Conservation (phyloP, 345 rosid genomes). For the Dimocarpus longan region DNA sequence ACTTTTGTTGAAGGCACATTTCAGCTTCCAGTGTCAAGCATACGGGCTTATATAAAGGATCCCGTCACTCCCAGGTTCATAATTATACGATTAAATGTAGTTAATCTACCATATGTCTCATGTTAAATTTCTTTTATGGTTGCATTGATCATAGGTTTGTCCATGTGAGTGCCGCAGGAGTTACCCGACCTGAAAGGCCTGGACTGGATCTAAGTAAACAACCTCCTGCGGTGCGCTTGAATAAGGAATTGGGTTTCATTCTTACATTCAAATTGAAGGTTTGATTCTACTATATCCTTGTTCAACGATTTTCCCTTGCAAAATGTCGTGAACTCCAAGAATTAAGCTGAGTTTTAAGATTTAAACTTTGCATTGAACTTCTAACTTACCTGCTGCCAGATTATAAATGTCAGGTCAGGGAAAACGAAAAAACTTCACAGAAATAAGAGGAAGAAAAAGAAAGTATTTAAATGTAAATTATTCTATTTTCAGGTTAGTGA, state of each 20-base stretch:
- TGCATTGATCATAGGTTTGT: conserved; percentile 63
- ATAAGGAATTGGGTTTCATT: conserved; percentile 88
- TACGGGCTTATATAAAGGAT: conserved; percentile 66
- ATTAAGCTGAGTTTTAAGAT: not conserved
- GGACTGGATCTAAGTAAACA: conserved; percentile 92
- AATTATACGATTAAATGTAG: not conserved
- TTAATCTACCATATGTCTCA: not conserved
- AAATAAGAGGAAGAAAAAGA: not conserved
- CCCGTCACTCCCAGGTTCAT: conserved; percentile 81
- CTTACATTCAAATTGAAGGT: conserved; percentile 94
- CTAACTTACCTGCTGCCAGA: not conserved
- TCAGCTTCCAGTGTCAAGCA: conserved; percentile 74
- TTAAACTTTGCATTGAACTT: not conserved
- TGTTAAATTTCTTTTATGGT: not conserved
- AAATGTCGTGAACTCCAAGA: not conserved
- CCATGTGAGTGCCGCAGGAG: conserved; percentile 95
- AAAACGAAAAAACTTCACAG: not conserved
- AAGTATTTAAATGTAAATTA: not conserved
- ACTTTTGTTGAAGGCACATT: conserved; percentile 83
- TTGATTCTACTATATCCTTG: conserved; percentile 3
- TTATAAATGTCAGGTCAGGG: not conserved
- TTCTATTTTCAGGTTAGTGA: not conserved
- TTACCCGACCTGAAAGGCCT: conserved; percentile 90
- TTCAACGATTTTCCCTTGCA: not conserved
- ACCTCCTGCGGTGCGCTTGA: conserved; percentile 96